Evolutionary conservation across 176 grass and related monocot species (phyloP).

Genomic region (Triticum timopheevii): DNA sequence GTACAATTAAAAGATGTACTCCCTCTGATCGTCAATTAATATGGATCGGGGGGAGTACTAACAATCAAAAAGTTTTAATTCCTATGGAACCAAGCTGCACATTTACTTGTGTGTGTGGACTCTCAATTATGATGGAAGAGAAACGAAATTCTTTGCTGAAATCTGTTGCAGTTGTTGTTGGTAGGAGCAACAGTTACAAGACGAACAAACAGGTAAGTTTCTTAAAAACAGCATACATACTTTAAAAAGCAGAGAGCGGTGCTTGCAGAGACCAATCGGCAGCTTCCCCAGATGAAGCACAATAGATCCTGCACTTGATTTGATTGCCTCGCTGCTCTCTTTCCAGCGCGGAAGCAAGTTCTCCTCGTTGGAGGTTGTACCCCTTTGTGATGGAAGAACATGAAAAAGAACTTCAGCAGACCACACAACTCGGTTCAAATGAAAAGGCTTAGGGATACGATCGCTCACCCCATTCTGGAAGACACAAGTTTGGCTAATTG

Average conservation of each 20-base stretch:
- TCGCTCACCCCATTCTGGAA: slow-evolving; percentile 74
- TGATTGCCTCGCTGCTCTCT: slow-evolving; percentile 58
- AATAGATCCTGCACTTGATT: slow-evolving; percentile 65
- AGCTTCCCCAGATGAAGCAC: slow-evolving; percentile 80
- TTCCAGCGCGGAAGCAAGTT: slow-evolving; percentile 71
- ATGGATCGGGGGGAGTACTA: no score
- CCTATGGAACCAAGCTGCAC: not conserved
- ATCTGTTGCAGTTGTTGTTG: not conserved
- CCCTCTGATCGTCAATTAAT: no score
- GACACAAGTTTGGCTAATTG: slow-evolving; percentile 86
- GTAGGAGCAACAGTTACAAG: slow-evolving; percentile 9
- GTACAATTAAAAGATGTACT: not conserved
- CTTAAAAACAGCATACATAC: slow-evolving; percentile 39
- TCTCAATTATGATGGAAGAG: not conserved
- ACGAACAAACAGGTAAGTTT: slow-evolving; percentile 7
- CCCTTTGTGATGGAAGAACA: slow-evolving; percentile 37
- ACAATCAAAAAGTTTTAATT: not conserved
- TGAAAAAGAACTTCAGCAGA: not conserved
- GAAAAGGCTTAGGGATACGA: slow-evolving; percentile 8
- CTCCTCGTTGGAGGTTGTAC: slow-evolving; percentile 62
- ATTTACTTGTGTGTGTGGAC: not conserved
- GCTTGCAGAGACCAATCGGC: slow-evolving; percentile 82
- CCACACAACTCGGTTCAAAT: not conserved
- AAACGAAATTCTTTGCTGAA: not conserved
- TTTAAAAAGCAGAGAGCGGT: slow-evolving; percentile 92